Percentiles rank a stretch among this genome's conserved stretches.
Conservation (phyloP, 352 stramenopile genomes). For the Pseudoperonospora humuli region DNA sequence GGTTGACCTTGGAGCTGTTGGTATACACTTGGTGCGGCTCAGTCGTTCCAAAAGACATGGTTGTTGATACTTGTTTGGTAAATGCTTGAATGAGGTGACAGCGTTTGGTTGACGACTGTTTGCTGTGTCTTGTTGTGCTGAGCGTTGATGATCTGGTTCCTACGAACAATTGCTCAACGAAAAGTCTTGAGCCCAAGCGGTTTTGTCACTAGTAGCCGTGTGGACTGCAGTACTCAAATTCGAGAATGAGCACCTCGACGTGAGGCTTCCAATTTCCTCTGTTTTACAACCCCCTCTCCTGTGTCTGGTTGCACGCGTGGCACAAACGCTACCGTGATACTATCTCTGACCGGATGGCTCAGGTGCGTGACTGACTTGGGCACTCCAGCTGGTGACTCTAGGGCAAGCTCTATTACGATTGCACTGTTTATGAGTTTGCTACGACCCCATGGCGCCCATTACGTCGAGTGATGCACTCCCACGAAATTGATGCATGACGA, state of each 20-base stretch:
- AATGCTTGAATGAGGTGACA: constrained; percentile 12
- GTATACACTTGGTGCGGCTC: constrained; percentile 15
- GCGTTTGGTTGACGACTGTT: constrained; percentile 4
- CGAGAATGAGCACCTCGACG: constrained; percentile 21
- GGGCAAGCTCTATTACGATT: constrained; percentile 7
- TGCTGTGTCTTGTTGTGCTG: constrained; percentile 9
- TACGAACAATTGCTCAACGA: constrained; percentile 14
- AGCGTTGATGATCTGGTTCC: constrained; percentile 13
- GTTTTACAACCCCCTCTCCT: constrained; percentile 9
- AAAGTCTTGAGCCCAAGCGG: constrained; percentile 6
- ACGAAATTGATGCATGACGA: constrained; percentile 9
- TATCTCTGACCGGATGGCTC: constrained; percentile 11
- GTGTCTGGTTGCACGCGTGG: constrained; percentile 28
- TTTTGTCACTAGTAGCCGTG: constrained; percentile 9
- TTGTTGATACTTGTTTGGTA: constrained; percentile 4
- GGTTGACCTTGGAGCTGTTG: constrained; percentile 9
- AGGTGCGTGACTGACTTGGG: constrained; percentile 18
- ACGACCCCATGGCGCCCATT: constrained; percentile 10
- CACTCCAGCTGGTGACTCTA: constrained; percentile 8
- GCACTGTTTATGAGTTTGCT: constrained; percentile 31
- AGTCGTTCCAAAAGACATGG: constrained; percentile 25
- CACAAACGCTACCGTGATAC: constrained; percentile 26
- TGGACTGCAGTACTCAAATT: constrained; percentile 18
- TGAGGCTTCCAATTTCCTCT: constrained; percentile 2
- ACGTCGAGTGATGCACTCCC: constrained; percentile 13